Percentiles rank a stretch among this genome's conserved stretches.
Evolutionary conservation across 2,329 filamentous ascomycete genomes (phyloP).

Genomic region (Pseudogymnoascus sp.): DNA sequence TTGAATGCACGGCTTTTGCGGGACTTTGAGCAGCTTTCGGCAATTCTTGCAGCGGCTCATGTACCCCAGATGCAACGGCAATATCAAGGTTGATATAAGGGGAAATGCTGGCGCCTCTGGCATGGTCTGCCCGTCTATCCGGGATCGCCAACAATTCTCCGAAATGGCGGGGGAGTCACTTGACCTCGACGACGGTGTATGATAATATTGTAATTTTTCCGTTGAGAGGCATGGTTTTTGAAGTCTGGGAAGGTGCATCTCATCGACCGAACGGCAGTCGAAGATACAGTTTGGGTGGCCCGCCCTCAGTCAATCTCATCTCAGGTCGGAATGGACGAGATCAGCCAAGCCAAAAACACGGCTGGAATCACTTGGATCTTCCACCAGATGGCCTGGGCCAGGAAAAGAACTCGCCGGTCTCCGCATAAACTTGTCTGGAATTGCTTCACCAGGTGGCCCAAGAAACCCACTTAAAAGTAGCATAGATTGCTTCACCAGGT

Average conservation of each 20-base stretch:
- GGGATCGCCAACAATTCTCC: background rate
- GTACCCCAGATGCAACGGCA: background rate
- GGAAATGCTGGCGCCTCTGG: background rate
- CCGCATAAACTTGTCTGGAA: too few relatives aligned
- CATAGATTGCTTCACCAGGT: too few relatives aligned
- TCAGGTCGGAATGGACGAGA: background rate
- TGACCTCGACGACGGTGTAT: background rate
- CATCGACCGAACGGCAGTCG: too few relatives aligned
- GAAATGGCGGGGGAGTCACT: slow-evolving; percentile 2
- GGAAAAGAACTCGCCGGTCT: background rate
- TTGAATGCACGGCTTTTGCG: background rate
- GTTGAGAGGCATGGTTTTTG: background rate
- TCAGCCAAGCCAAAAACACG: background rate
- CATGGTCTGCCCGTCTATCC: background rate
- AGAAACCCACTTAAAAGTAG: too few relatives aligned
- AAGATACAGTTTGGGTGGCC: background rate
- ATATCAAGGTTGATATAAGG: background rate
- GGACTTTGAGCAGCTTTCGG: background rate
- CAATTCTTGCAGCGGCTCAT: background rate
- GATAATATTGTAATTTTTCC: background rate
- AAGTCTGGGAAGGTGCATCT: background rate
- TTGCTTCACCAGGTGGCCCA: too few relatives aligned
- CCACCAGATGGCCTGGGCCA: background rate
- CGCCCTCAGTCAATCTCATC: background rate
- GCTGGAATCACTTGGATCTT: background rate